Conservation (phyloP, 1,139 yeast species). For the Suhomyces kunorum region DNA sequence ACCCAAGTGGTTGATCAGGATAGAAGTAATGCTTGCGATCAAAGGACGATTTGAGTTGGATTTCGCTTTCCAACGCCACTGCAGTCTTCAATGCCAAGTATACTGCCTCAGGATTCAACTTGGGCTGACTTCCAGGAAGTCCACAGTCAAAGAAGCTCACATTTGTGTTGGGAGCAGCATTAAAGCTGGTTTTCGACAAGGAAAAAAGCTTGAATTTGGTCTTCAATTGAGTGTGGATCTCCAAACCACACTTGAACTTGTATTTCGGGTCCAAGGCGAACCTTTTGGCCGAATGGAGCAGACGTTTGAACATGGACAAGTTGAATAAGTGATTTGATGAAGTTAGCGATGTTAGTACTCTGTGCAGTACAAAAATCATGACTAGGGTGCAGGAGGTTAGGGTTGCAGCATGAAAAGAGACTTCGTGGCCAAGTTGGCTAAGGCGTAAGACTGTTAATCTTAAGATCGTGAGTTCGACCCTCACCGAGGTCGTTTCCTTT, state of each 20-base stretch:
- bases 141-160: constrained; percentile 83
- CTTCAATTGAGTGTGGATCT: constrained; percentile 86
- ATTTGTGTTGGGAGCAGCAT: constrained; percentile 63
- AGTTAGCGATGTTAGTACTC: not conserved
- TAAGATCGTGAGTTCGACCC: constrained; percentile 49
- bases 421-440: constrained; percentile 40
- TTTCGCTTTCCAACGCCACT: constrained; percentile 61
- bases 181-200: constrained; percentile 49
- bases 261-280: constrained; percentile 23
- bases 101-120: constrained; percentile 73
- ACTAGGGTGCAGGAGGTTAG: not conserved
- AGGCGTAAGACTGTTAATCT: constrained; percentile 59
- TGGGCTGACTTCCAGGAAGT: constrained; percentile 92
- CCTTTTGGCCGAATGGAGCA: not conserved
- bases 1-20: constrained; percentile 95
- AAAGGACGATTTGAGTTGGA: constrained; percentile 62
- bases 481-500: constrained; percentile 40
- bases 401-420: constrained; percentile 11
- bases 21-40: constrained; percentile 96
- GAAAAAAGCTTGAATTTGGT: constrained; percentile 79
- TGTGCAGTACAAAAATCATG: not conserved
- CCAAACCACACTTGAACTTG: constrained; percentile 80
- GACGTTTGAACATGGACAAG: constrained; percentile 1
- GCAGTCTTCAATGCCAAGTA: constrained; percentile 73
- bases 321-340: not conserved